Base-by-base conservation (phyloP, 192 early-diverging fungal genomes). In the Gryganskiella cystojenkinii region DNA sequence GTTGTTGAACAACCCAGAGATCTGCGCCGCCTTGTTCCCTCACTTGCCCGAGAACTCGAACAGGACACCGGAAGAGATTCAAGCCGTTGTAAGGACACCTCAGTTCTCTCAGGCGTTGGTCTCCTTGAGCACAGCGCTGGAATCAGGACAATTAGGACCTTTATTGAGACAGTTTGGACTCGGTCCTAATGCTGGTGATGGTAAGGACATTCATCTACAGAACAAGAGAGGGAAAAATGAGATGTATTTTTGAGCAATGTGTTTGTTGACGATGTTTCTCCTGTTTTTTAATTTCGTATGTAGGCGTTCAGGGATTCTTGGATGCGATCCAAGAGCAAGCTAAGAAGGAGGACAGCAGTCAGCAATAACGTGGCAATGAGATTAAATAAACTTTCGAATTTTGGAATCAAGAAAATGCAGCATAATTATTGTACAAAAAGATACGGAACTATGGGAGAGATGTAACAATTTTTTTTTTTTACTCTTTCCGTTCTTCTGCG, bases 61-160 rank as follows among this genome's bases (percentile, higher is more conserved):
- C 47, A 69, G 62, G 24, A 83, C 80, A 0, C 82, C 81, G 13
- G 81, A 83, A 34, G 83, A 87, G 51, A 65, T 87, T 19, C 73
- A 68, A 30, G 83, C 76, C n/a, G 72, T 86, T 28, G 67, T 83
- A 10, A 64, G 71, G n/a, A 81, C 78, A 7, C 83, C 86, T 33
- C 86, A 87, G 42, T 87, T 87, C 61, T 65, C 69, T 37, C 80
- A 84, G 73, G 81, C 86, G 10, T 58, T 87, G n/a, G 82, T 85
- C n/a, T 71, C 72, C 5, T 61, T 87, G 49, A 84, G 76, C 40
- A 64, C 70, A 14, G 86, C 86, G 20, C 53, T 87, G 14, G 81
- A 83, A 57, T 83, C 83, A 13, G 86, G 86, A 7, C 83, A 87
- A 59, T 61, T 87, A n/a, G 83, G 86, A 1, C 83, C 86, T 13